These are phyloP conservation scores for Apostasia shenzhenica DNA, from an alignment of 106 monocot species.

Conservation along the genomic window DNA sequence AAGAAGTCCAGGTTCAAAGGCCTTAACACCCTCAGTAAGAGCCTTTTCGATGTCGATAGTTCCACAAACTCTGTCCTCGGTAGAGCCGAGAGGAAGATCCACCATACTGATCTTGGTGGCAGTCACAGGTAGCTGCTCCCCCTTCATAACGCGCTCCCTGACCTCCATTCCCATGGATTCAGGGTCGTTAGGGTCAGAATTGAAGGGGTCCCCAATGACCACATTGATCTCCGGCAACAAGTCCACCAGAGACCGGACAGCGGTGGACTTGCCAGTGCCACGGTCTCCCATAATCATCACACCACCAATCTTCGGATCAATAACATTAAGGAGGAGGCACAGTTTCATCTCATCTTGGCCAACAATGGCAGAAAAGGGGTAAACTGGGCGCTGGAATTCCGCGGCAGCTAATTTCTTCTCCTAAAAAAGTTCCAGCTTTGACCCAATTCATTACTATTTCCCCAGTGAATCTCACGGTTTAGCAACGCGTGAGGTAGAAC, in stretches of 20 bases:
- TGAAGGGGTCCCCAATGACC: conserved; percentile 92
- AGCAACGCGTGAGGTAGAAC: not conserved
- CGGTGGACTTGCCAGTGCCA: conserved; percentile 97
- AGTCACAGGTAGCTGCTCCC: conserved; percentile 36
- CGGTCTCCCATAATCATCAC: conserved; percentile 99
- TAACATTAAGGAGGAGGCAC: conserved; percentile 92
- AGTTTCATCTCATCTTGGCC: conserved; percentile 99
- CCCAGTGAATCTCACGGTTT: not conserved
- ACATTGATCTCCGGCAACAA: conserved; percentile 79
- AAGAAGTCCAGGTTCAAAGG: conserved; percentile 92
- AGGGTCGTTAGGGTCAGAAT: conserved; percentile 88
- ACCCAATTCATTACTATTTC: not conserved
- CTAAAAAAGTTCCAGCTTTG: conserved; percentile 12
- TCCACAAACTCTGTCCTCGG: conserved; percentile 96
- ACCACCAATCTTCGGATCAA: conserved; percentile 98
- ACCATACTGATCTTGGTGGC: conserved; percentile 91
- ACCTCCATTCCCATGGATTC: conserved; percentile 89
- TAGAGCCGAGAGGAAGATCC: conserved; percentile 96
- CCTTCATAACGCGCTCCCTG: conserved; percentile 36
- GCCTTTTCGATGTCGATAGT: conserved; percentile 99
- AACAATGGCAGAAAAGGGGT: conserved; percentile 90
- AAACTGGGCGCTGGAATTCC: conserved; percentile 89
- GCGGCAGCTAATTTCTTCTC: conserved; percentile 32
- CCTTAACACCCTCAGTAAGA: conserved; percentile 95
- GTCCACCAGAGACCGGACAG: conserved; percentile 92